Base-by-base conservation (phyloP, 2,329 filamentous ascomycete genomes). In the Pestalotiopsis sp. region DNA sequence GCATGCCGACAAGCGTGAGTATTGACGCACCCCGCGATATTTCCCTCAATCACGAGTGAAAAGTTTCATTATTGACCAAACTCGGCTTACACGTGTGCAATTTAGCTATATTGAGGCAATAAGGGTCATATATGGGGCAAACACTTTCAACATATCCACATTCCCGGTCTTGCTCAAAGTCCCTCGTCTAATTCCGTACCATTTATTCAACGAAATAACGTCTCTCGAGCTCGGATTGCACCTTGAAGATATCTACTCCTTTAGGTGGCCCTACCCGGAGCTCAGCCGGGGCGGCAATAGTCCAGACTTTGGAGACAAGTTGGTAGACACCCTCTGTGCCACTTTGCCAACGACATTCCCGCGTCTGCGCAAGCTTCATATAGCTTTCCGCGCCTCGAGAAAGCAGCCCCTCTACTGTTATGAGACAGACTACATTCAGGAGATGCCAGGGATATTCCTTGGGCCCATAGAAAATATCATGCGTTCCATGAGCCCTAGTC, bases 171-270 rank as follows among this genome's bases (percentile, higher is more conserved):
- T 20, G 45, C 3, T 52, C 17, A 17, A 52, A 52, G 45, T 52
- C 17, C 45, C 45, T n/a, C 45, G 17, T n/a, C 45, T 52, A n/a
- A 52, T 52, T 52, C 45, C 45, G 4, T 9, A 7, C 7, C 45
- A 52, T 76, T 68, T 85, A 82, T 3, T 52, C 17, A 20, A 52
- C 17, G 17, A n/a, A 52, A 52, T 52, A n/a, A 52, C n/a, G 17
- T 52, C 80, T 82, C 62, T 76, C 77, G 66, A 52, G 45, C 45
- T 52, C 45, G 17, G 13, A 1, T 20, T 17, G n/a, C 6, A 20
- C 17, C 17, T 52, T 13, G 45, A 52, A n/a, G 6, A 17, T n/a
- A 23, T n/a, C 17, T n/a, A 23, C 7, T 9, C 45, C 45, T n/a
- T 3, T 20, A 3, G 7, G 1, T 17, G 17, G 2, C 45, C 7